These are phyloP conservation scores for Protoeuglena noctilucae DNA, from an alignment of 139 green algal species.

Conservation along the genomic window DNA sequence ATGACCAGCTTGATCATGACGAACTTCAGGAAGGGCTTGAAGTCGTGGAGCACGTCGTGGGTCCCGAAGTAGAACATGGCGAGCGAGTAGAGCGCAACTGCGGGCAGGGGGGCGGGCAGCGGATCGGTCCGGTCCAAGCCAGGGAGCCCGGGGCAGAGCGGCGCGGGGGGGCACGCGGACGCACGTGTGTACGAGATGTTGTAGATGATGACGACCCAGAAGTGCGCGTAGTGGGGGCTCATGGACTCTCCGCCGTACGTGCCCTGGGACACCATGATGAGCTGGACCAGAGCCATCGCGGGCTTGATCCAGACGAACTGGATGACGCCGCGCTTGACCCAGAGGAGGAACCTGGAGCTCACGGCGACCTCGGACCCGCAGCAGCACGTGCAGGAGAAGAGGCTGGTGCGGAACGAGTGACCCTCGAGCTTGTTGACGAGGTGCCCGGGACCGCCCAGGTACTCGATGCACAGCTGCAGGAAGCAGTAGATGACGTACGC, in stretches of 20 bases:
- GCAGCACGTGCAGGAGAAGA: slow-evolving; percentile 66
- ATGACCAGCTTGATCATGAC: slow-evolving; percentile 86
- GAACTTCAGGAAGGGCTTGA: slow-evolving; percentile 90
- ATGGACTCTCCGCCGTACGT: slow-evolving; percentile 72
- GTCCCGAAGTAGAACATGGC: slow-evolving; percentile 89
- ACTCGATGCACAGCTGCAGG: slow-evolving; percentile 76
- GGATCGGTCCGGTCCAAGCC: too few species aligned
- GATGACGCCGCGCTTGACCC: slow-evolving; percentile 70
- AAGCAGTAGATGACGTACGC: slow-evolving; percentile 98
- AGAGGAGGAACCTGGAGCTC: slow-evolving; percentile 61
- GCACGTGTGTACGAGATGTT: slow-evolving; percentile 86
- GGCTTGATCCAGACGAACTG: slow-evolving; percentile 96
- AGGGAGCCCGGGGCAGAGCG: too few species aligned
- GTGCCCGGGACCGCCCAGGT: slow-evolving; percentile 80
- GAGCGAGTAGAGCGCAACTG: slow-evolving; percentile 76
- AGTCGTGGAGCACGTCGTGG: slow-evolving; percentile 73
- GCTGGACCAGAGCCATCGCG: slow-evolving; percentile 53
- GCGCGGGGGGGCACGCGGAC: too few species aligned
- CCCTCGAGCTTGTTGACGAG: slow-evolving; percentile 75
- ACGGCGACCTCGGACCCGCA: slow-evolving; percentile 69
- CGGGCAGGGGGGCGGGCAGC: too few species aligned
- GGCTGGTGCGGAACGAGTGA: slow-evolving; percentile 61
- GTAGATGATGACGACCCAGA: slow-evolving; percentile 79
- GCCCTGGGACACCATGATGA: slow-evolving; percentile 55
- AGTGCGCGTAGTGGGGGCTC: slow-evolving; percentile 38